Percentiles rank a stretch among this genome's conserved stretches.
Evolutionary conservation across 108 stramenopile species (phyloP).

Genomic region (Poteriospumella lacustris): DNA sequence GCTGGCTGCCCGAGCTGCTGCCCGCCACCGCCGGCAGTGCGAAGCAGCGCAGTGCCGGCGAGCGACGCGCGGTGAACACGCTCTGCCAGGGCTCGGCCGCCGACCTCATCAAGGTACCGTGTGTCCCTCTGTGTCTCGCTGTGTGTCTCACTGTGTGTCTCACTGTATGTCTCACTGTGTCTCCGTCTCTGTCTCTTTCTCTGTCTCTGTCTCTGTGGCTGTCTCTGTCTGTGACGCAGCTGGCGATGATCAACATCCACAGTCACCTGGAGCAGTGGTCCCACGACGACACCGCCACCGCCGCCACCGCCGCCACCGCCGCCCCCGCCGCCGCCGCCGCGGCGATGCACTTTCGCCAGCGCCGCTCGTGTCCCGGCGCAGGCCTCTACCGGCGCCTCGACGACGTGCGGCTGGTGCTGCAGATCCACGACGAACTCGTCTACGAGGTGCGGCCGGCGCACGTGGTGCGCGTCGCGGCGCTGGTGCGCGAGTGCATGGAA

Average conservation of each 20-base stretch:
- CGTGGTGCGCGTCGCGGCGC: not conserved
- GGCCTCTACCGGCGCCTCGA: not conserved
- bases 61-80: constrained; percentile 23
- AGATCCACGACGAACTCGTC: constrained; percentile 29
- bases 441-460: constrained; percentile 19
- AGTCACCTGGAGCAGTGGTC: no score
- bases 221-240: no score
- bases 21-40: not conserved
- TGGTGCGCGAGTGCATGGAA: not conserved
- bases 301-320: no score
- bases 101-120: constrained; percentile 22
- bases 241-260: no score
- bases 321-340: no score
- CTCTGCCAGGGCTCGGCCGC: constrained; percentile 35
- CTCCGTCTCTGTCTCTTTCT: no score
- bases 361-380: not conserved
- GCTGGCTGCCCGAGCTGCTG: not conserved
- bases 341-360: not conserved
- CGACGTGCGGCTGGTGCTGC: not conserved
- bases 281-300: no score
- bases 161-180: no score
- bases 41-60: no score
- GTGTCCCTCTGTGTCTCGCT: no score
- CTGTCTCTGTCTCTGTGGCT: no score
- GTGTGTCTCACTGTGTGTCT: no score